phyloP scores from a whole-genome alignment of 352 stramenopile genomes.

The Pythium monospermum region DNA sequence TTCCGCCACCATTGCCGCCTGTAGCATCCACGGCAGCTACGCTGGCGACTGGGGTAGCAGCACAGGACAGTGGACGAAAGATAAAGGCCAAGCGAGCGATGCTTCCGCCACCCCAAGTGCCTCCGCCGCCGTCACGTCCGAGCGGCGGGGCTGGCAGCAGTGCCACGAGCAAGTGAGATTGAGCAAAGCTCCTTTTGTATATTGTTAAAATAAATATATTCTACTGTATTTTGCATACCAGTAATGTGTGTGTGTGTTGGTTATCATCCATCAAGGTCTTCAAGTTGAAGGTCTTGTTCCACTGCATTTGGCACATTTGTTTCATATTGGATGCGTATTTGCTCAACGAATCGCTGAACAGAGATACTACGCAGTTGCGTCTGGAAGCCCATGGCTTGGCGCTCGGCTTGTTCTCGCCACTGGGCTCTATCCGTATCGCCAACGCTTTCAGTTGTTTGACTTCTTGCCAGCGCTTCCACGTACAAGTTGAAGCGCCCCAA shows the following conservation, averaged over 20 bases:
- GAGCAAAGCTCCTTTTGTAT: too few species aligned
- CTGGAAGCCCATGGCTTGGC: slow-evolving; percentile 23
- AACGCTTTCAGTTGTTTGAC: slow-evolving; percentile 6
- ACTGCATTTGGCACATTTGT: neutral
- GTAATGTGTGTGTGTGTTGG: neutral
- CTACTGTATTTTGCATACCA: too few species aligned
- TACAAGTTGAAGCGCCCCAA: slow-evolving; percentile 51
- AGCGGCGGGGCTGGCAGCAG: too few species aligned
- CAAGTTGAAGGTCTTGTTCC: neutral
- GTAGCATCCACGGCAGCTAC: neutral
- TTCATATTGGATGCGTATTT: slow-evolving; percentile 22
- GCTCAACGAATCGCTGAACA: slow-evolving; percentile 20
- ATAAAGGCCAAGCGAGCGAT: slow-evolving; percentile 8
- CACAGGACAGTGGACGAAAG: neutral
- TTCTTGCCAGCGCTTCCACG: slow-evolving; percentile 31
- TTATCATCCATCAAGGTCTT: slow-evolving; percentile 6
- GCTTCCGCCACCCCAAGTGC: slow-evolving; percentile 4
- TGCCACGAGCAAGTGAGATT: neutral
- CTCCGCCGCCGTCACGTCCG: slow-evolving; percentile 4
- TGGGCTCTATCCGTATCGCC: neutral
- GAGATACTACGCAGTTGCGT: slow-evolving; percentile 21
- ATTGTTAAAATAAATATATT: too few species aligned
- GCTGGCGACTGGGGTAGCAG: too few species aligned
- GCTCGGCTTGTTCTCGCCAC: slow-evolving; percentile 21
- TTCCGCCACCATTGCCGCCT: neutral